Base-by-base conservation (phyloP, 805 yeast species). In the Metschnikowia cubensis region DNA sequence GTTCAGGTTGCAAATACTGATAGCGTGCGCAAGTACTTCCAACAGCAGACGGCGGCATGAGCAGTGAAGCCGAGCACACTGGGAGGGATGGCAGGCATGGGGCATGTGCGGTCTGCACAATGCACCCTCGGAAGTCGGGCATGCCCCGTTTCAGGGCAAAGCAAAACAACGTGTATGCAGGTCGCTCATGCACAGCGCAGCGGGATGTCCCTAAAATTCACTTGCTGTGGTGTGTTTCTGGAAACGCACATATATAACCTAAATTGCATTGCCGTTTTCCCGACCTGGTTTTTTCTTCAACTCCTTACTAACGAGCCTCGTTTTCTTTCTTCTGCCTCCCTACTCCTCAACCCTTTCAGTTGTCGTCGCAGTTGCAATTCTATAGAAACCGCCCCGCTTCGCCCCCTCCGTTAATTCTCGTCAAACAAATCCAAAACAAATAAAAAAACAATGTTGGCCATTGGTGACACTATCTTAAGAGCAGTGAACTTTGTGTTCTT, bases 391-490 rank as follows among this genome's bases (percentile, higher is more conserved):
- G 29, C 11, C 36, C 17, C 11, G 10, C n/a, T n/a, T 14, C 29
- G 45, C 20, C 20, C 31, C 40, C n/a, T 8, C 39, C 45, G 31
- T 22, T 33, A 39, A 41, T 47, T 14, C 18, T 14, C 33, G 14
- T 21, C 35, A n/a, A 40, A 35, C n/a, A 10, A 46, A 43, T 6
- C 48, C 33, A 37, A 34, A 34, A 21, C 21, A 39, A 25, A 11
- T 25, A 25, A 25, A 25, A 18, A 25, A 18, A 60, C 35, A 70
- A 81, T 81, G 80, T 77, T 86, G 67, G 83, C 90, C 49, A 77
- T 82, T 62, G 84, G 86, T 61, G 96, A 90, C 73, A 74, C 84
- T 59, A 69, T 83, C 56, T 79, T 90, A 62, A 87, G 99, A 77
- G 74, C 70, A 40, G 59, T 84, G 47, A 87, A 89, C 77, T 85